Conservation (phyloP, 73 alveolate genomes). For the Symbiodinium pilosum region DNA sequence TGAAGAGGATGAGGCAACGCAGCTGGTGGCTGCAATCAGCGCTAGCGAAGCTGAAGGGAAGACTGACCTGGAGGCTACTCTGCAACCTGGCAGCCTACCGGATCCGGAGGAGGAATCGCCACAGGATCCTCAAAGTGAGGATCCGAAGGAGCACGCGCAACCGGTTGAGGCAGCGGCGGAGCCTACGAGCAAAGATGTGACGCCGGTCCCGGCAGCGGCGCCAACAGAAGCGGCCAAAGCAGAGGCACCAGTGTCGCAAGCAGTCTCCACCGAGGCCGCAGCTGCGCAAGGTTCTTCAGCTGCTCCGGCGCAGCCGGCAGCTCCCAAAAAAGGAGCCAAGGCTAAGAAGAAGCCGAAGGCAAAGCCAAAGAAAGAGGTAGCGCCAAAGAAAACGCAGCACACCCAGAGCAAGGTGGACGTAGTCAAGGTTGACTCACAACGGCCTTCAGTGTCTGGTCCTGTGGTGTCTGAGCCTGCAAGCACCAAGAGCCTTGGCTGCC, state of each 20-base stretch:
- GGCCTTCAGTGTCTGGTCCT: background rate
- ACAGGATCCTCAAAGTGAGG: background rate
- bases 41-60: background rate
- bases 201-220: background rate
- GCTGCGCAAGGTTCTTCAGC: background rate
- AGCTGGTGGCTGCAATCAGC: background rate
- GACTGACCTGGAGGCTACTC: slow-evolving; percentile 10
- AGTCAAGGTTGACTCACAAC: background rate
- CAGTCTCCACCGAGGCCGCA: background rate
- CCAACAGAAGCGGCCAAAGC: background rate
- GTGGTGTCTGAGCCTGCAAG: background rate
- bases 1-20: background rate
- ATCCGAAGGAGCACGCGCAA: background rate
- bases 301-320: background rate
- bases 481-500: slow-evolving; percentile 15
- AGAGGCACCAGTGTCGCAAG: background rate
- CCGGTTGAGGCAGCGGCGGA: background rate
- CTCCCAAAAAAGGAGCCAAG: background rate
- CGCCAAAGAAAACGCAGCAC: background rate
- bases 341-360: slow-evolving; percentile 51
- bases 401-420: background rate
- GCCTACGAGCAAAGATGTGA: background rate
- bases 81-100: background rate
- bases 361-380: slow-evolving; percentile 31
- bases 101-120: background rate